phyloP scores from a whole-genome alignment of 495 filamentous ascomycete genomes.

The Neurospora pannonica region DNA sequence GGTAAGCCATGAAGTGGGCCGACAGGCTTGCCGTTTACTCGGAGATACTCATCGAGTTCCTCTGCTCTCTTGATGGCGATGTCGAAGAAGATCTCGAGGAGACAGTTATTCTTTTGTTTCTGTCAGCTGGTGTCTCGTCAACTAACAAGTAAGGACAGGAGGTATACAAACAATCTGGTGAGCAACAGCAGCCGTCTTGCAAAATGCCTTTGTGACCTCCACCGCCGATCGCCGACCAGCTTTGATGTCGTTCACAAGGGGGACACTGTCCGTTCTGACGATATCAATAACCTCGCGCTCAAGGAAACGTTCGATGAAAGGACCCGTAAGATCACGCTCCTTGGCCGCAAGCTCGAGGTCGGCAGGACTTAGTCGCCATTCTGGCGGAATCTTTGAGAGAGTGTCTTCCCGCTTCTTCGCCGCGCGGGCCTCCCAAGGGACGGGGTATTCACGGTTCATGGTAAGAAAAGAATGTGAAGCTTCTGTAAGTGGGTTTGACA shows the following conservation, averaged over 20 bases:
- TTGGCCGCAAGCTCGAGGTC: slow-evolving; percentile 9
- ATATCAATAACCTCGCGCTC: slow-evolving; percentile 8
- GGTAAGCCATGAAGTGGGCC: slow-evolving; percentile 64
- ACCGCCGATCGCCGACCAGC: slow-evolving; percentile 16
- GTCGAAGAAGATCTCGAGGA: slow-evolving; percentile 59
- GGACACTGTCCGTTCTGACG: slow-evolving; percentile 8
- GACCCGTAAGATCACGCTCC: slow-evolving; percentile 19
- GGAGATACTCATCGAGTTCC: slow-evolving; percentile 44
- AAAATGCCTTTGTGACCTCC: slow-evolving; percentile 32
- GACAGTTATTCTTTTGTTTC: slow-evolving; percentile 38
- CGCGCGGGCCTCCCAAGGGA: slow-evolving; percentile 16
- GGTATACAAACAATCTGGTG: slow-evolving; percentile 44
- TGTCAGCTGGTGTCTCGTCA: background rate
- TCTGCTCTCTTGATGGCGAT: slow-evolving; percentile 48
- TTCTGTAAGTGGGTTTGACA: background rate
- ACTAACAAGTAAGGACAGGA: too few relatives aligned
- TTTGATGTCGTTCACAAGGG: slow-evolving; percentile 14
- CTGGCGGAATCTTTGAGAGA: slow-evolving; percentile 13
- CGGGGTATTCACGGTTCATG: background rate
- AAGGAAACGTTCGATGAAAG: slow-evolving; percentile 27
- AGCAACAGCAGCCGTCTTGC: slow-evolving; percentile 47
- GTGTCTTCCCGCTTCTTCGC: slow-evolving; percentile 14
- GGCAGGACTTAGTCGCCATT: slow-evolving; percentile 17
- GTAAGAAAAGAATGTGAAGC: background rate
- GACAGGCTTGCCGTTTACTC: slow-evolving; percentile 35